Evolutionary conservation across 2,329 filamentous ascomycete genomes (phyloP).

Genomic region (Exophiala bonariae): DNA sequence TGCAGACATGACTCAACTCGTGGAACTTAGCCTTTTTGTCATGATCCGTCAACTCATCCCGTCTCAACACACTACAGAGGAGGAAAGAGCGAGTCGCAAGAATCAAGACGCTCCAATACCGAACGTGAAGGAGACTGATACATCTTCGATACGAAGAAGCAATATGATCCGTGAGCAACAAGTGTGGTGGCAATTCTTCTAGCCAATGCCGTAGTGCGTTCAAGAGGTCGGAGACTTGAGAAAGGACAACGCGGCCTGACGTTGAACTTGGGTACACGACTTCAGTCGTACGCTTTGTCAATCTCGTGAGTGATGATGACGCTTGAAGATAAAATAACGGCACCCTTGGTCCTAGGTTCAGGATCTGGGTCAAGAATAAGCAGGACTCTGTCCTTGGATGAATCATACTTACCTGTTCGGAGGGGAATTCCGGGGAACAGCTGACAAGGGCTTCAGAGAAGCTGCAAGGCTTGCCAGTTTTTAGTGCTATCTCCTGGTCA

Average conservation of each 20-base stretch:
- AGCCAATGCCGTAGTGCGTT: neutral
- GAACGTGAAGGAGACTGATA: slow-evolving; percentile 1
- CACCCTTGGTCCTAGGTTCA: slow-evolving; percentile 1
- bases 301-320: neutral
- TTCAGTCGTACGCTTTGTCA: neutral
- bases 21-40: neutral
- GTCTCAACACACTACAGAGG: slow-evolving; percentile 1
- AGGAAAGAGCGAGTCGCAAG: slow-evolving; percentile 2
- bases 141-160: neutral
- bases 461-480: neutral
- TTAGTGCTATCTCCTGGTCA: slow-evolving; percentile 22
- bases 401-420: neutral
- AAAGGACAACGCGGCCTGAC: neutral
- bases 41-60: neutral
- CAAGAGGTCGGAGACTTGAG: neutral
- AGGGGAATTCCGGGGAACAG: neutral
- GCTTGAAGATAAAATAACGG: neutral
- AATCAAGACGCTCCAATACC: slow-evolving; percentile 3
- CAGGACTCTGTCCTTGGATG: too few relatives aligned
- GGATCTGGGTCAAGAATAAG: neutral
- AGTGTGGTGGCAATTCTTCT: neutral
- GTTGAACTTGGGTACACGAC: neutral
- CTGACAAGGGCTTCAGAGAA: neutral
- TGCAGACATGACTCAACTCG: neutral
- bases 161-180: neutral